Percentiles rank a stretch among this genome's conserved stretches.
Evolutionary conservation across 495 filamentous ascomycete species (phyloP).

Genomic region (Margaritispora aquatica): DNA sequence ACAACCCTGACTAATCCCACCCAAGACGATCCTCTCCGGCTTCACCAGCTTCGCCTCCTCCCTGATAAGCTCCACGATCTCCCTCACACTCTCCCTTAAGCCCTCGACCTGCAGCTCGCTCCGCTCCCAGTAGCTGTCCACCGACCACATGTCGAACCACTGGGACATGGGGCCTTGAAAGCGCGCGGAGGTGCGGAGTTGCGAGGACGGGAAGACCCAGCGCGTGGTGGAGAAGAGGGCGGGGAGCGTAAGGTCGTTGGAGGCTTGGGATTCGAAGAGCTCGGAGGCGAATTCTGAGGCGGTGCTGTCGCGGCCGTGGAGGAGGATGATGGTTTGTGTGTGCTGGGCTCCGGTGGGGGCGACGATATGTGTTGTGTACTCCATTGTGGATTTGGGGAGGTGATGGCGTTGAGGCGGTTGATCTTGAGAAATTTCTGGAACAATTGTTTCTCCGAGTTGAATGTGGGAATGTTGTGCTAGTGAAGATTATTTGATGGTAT

Average conservation of each 20-base stretch:
- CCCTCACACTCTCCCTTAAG: constrained; percentile 31
- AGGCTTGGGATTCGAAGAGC: constrained; percentile 31
- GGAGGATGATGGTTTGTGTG: constrained; percentile 54
- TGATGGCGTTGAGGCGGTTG: no score
- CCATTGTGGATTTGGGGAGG: no score
- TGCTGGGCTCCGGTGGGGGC: no score
- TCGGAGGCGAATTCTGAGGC: constrained; percentile 44
- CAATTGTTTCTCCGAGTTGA: no score
- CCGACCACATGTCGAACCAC: constrained; percentile 46
- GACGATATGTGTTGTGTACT: no score
- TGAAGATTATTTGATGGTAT: no score
- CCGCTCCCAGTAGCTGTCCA: constrained; percentile 16
- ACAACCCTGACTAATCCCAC: constrained; percentile 49
- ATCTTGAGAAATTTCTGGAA: no score
- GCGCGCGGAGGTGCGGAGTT: constrained; percentile 32
- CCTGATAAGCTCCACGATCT: constrained; percentile 30
- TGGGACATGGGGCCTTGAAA: constrained; percentile 35
- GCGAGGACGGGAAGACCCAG: constrained; percentile 47
- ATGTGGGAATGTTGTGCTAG: no score
- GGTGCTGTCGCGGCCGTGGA: constrained; percentile 54
- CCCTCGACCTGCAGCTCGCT: constrained; percentile 37
- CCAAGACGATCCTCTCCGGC: constrained; percentile 36
- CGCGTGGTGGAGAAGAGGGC: constrained; percentile 30
- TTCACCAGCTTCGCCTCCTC: constrained; percentile 30
- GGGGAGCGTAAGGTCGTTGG: constrained; percentile 23